Base-by-base conservation (phyloP, 306 rosid species). In the Rosa multiflora region DNA sequence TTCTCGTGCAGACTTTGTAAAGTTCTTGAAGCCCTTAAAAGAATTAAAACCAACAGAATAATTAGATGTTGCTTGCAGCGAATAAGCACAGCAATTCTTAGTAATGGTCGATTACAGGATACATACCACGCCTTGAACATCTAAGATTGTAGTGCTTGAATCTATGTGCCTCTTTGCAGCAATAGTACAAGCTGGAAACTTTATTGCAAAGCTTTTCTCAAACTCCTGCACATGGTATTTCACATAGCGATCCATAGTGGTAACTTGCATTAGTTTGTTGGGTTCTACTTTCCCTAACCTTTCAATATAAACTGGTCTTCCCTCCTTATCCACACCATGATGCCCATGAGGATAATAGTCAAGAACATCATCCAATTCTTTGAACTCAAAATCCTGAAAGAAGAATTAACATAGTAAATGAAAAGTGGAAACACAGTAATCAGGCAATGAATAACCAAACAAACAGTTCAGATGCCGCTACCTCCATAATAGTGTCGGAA, bases 111-210 rank as follows among this genome's bases (percentile, higher is more conserved):
- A 66, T 39, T 76, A 53, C 29, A 61, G 56, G 47, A 67, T 83
- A 81, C 97, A 88, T 90, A 93, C 99, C 97, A 95, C 98, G 88
- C 99, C 99, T 80, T 95, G 99, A 78, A 95, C 99, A 85, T 95
- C 99, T 81, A 95, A 87, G 62, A 95, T 90, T 37, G 99, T 93
- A 44, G 96, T 95, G 88, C 98, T 93, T 44, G 97, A 93, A 86
- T 95, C 98, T 75, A 95, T 95, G 86, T 95, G 99, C 88, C 86
- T 90, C 89, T 95, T 95, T 72, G 98, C 90, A 78, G 99, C 98
- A 90, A 95, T 88, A 13, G 96, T 81, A 83, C 99, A 95, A 79
- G 99, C 93, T 58, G 98, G 96, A 88, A 92, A 95, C 89, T 95
- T 95, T 26, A 93, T 84, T 40, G 91, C 89, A 86, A 95, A 93